phyloP scores from a whole-genome alignment of 2,329 filamentous ascomycete species.

The Phoma sp. region DNA sequence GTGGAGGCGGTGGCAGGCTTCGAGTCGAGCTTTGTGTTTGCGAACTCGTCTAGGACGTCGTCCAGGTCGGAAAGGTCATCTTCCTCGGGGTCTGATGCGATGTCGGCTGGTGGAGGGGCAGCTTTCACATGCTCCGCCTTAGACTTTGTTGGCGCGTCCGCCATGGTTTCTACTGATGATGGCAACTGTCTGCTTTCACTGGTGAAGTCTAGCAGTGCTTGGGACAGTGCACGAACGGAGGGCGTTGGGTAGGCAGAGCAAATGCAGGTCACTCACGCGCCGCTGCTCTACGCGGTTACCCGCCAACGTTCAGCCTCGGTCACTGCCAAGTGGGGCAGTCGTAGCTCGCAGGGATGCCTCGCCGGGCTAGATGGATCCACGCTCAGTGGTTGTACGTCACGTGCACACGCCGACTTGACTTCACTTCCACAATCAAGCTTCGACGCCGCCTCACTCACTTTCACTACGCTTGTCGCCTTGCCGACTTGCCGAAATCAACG shows the following conservation, averaged over 20 bases:
- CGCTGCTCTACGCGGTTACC: slow-evolving; percentile 5
- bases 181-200: neutral
- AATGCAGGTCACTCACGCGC: slow-evolving; percentile 16
- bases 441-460: slow-evolving; percentile 19
- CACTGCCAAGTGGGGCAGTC: slow-evolving; percentile 8
- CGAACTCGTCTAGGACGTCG: slow-evolving; percentile 93
- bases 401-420: slow-evolving; percentile 26
- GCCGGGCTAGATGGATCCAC: slow-evolving; percentile 19
- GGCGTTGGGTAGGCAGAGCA: neutral
- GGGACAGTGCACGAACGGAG: neutral
- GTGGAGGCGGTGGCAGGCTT: slow-evolving; percentile 48
- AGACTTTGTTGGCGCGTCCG: slow-evolving; percentile 27
- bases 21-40: slow-evolving; percentile 64
- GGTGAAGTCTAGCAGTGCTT: neutral
- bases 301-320: slow-evolving; percentile 33
- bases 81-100: slow-evolving; percentile 85
- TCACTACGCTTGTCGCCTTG: slow-evolving; percentile 15
- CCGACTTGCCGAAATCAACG: slow-evolving; percentile 1
- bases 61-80: slow-evolving; percentile 92
- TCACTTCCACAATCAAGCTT: slow-evolving; percentile 18
- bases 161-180: slow-evolving; percentile 21
- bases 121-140: slow-evolving; percentile 18
- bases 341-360: neutral
- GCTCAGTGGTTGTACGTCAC: slow-evolving; percentile 29
- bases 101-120: slow-evolving; percentile 36